Conservation (phyloP, 352 stramenopile species). For the Discostella stelligera region DNA sequence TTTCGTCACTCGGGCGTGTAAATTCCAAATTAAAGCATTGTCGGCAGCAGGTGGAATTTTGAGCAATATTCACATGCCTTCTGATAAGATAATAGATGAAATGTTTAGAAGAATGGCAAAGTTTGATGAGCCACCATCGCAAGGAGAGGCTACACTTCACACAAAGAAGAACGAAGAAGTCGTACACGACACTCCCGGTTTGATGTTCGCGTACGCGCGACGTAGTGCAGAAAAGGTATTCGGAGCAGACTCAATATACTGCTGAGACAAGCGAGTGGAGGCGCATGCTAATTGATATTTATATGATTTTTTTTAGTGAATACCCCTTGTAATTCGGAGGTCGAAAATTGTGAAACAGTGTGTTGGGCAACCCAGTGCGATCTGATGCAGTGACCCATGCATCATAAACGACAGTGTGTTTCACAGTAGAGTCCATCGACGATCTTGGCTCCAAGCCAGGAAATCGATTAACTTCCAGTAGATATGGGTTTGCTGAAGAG, state of each 20-base stretch:
- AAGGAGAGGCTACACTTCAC: background rate
- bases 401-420: constrained; percentile 42
- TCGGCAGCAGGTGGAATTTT: constrained; percentile 40
- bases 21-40: constrained; percentile 49
- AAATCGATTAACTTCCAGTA: constrained; percentile 80
- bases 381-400: constrained; percentile 30
- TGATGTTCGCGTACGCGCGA: constrained; percentile 54
- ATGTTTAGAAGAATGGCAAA: constrained; percentile 46
- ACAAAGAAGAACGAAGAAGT: constrained; percentile 3
- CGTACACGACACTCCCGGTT: constrained; percentile 27
- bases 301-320: constrained; percentile 18
- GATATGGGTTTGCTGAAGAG: constrained; percentile 47
- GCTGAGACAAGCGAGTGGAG: constrained; percentile 8
- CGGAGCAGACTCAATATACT: constrained; percentile 44
- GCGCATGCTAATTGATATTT: constrained; percentile 2
- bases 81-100: constrained; percentile 29
- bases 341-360: constrained; percentile 13
- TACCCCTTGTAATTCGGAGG: constrained; percentile 23
- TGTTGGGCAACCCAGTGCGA: constrained; percentile 13
- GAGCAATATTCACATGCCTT: constrained; percentile 41
- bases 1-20: constrained; percentile 49
- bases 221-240: constrained; percentile 46
- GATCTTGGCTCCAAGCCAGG: constrained; percentile 50
- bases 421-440: constrained; percentile 30
- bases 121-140: constrained; percentile 46